Percentiles rank a stretch among this genome's conserved stretches.
Evolutionary conservation across 2,329 filamentous ascomycete genomes (phyloP).

Genomic region (Chalaropsis ovoidea): DNA sequence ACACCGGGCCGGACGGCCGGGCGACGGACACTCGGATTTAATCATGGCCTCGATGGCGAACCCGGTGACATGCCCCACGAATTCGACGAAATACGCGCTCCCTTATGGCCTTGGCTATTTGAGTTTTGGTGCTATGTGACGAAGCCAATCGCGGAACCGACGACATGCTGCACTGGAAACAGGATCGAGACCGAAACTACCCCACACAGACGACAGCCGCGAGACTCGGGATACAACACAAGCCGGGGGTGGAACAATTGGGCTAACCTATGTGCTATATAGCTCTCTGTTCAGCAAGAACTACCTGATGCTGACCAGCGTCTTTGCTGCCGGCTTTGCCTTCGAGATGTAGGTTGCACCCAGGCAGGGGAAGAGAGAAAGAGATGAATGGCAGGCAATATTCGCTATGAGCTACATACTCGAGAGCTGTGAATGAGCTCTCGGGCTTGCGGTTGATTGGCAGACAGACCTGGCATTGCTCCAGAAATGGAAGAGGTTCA

Average conservation of each 20-base stretch:
- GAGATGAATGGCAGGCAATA: too few species aligned
- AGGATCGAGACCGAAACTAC: background rate
- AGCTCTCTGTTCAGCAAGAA: conserved; percentile 82
- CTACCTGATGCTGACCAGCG: conserved; percentile 71
- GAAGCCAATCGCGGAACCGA: background rate
- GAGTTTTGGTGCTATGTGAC: background rate
- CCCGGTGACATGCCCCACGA: background rate
- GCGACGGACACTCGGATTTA: background rate
- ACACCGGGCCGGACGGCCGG: background rate
- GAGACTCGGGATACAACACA: background rate
- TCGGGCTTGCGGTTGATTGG: background rate
- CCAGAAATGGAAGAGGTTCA: background rate
- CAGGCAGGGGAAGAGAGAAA: too few species aligned
- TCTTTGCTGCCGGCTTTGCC: conserved; percentile 80
- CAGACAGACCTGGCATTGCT: background rate
- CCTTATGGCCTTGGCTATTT: background rate
- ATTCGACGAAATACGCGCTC: background rate
- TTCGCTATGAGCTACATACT: background rate
- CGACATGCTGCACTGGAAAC: background rate
- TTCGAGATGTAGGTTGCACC: conserved; percentile 74
- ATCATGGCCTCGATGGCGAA: background rate
- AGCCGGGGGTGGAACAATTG: background rate
- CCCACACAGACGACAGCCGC: background rate
- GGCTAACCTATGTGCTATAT: conserved; percentile 26
- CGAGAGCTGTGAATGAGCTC: background rate